These are phyloP conservation scores for Oldenlandia corymbosa DNA, from an alignment of 257 asterid species.

Conservation along the genomic window DNA sequence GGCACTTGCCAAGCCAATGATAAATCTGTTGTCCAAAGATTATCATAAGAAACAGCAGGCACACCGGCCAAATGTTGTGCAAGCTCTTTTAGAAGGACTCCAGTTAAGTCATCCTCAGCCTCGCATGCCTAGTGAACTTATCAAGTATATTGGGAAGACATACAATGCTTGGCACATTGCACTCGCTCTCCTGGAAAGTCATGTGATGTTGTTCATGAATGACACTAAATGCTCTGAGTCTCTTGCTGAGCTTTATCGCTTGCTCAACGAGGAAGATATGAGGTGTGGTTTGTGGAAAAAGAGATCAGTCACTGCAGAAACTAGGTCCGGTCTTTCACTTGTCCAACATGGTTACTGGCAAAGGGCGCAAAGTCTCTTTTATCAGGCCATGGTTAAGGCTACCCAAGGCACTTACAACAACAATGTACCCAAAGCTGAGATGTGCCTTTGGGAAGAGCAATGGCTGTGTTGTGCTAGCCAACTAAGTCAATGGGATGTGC, in stretches of 20 bases:
- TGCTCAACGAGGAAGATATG: conserved; percentile 98
- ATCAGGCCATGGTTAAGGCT: conserved; percentile 98
- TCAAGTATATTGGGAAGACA: conserved; percentile 94
- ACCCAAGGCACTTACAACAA: conserved; percentile 97
- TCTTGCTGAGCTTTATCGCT: conserved; percentile 96
- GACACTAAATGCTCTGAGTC: conserved; percentile 96
- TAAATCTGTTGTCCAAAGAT: conserved; percentile 84
- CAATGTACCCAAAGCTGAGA: conserved; percentile 96
- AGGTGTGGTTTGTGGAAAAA: conserved; percentile 99
- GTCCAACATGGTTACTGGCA: conserved; percentile 99
- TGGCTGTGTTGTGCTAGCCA: conserved; percentile 94
- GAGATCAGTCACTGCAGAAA: conserved; percentile 85
- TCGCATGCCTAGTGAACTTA: conserved; percentile 97
- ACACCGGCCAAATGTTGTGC: conserved; percentile 95
- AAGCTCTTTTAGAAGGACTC: conserved; percentile 98
- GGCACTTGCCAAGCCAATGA: conserved; percentile 95
- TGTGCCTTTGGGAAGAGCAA: conserved; percentile 99
- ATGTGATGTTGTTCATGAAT: conserved; percentile 85
- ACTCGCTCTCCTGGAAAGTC: conserved; percentile 89
- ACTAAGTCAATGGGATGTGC: conserved; percentile 97
- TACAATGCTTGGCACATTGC: conserved; percentile 99
- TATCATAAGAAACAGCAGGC: conserved; percentile 96
- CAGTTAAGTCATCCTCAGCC: conserved; percentile 99
- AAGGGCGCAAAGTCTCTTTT: conserved; percentile 90
- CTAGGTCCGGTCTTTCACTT: conserved; percentile 94